Conservation (phyloP, 2,329 filamentous ascomycete species). For the Ceratocystis destructans region DNA sequence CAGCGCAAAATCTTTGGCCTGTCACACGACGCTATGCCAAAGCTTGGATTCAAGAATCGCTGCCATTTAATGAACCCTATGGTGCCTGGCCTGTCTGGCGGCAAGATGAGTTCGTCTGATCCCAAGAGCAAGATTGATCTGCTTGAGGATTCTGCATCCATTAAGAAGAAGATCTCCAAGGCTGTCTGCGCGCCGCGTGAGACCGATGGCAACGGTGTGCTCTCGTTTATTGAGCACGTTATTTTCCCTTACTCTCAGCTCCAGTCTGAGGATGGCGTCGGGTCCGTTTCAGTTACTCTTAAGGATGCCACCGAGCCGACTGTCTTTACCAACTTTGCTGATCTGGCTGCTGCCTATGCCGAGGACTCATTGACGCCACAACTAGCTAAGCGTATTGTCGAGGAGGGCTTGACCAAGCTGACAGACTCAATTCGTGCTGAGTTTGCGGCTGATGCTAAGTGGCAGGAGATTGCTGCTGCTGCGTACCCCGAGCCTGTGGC, state of each 20-base stretch:
- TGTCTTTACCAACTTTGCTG: constrained; percentile 60
- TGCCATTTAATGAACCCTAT: constrained; percentile 49
- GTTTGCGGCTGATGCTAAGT: constrained; percentile 58
- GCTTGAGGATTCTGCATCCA: constrained; percentile 61
- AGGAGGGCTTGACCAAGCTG: constrained; percentile 57
- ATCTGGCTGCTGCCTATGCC: constrained; percentile 67
- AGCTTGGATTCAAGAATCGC: constrained; percentile 59
- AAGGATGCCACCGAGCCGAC: constrained; percentile 55
- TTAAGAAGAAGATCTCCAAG: constrained; percentile 76
- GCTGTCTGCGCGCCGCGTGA: constrained; percentile 63
- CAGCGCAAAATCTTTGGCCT: constrained; percentile 82
- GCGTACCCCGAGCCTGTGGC: constrained; percentile 59
- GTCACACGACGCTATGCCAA: constrained; percentile 72
- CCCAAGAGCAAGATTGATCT: constrained; percentile 81
- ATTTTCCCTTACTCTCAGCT: constrained; percentile 65
- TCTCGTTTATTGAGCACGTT: constrained; percentile 78
- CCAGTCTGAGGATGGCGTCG: constrained; percentile 24
- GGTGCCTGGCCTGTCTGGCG: constrained; percentile 71
- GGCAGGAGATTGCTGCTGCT: constrained; percentile 54
- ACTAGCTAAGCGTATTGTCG: constrained; percentile 71
- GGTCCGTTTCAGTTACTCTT: constrained; percentile 44
- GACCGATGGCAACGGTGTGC: constrained; percentile 71
- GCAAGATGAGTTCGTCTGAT: constrained; percentile 75
- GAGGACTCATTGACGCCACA: constrained; percentile 73
- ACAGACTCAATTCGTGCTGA: constrained; percentile 64